phyloP scores from a whole-genome alignment of 2,329 filamentous ascomycete species.

The Stachybotrys chlorohalonatus region DNA sequence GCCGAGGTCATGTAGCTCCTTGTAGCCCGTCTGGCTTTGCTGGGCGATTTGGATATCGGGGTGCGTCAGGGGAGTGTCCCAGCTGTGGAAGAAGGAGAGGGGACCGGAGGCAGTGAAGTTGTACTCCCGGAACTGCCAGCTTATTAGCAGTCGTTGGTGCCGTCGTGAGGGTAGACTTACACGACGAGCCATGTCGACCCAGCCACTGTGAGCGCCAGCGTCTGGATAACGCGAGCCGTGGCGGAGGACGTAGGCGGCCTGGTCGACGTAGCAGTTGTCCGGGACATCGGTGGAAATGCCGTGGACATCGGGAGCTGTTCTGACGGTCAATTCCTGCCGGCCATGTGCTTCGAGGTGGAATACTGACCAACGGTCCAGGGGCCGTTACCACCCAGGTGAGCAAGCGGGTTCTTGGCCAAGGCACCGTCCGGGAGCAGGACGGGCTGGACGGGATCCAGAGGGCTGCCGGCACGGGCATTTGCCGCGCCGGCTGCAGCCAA shows the following conservation, averaged over 20 bases:
- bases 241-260: constrained; percentile 49
- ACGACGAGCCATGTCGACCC: constrained; percentile 37
- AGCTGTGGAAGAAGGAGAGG: constrained; percentile 47
- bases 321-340: neutral
- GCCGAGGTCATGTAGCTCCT: constrained; percentile 49
- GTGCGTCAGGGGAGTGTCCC: constrained; percentile 48
- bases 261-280: constrained; percentile 47
- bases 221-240: constrained; percentile 58
- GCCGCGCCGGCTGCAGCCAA: constrained; percentile 7
- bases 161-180: constrained; percentile 16
- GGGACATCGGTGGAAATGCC: constrained; percentile 45
- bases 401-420: constrained; percentile 29
- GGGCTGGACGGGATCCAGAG: constrained; percentile 15
- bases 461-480: constrained; percentile 9
- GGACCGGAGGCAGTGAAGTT: constrained; percentile 43
- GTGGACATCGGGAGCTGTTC: constrained; percentile 44
- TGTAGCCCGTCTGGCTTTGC: constrained; percentile 52
- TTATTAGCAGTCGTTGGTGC: neutral
- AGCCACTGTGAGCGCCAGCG: constrained; percentile 46
- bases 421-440: constrained; percentile 15
- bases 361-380: constrained; percentile 40
- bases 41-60: constrained; percentile 48
- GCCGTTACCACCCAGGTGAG: constrained; percentile 42
- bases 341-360: neutral
- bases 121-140: constrained; percentile 37